Base-by-base conservation (phyloP, 805 yeast genomes). In the Scheffersomyces stipitis region DNA sequence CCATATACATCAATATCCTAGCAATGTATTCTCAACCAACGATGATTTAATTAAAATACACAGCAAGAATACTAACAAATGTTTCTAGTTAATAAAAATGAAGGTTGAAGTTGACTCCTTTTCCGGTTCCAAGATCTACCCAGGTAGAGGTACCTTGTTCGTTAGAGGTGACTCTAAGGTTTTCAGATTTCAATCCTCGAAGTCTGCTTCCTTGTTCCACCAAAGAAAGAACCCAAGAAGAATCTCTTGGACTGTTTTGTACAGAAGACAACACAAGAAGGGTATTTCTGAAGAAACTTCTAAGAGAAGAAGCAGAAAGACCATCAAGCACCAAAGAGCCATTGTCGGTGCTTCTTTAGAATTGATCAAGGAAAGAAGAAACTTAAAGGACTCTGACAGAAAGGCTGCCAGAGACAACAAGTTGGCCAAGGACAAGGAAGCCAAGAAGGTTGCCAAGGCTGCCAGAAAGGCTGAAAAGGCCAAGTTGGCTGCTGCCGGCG, bases 171-270 rank as follows among this genome's bases (percentile, higher is more conserved):
- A 93, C 88, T 90, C 98, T 69, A 93, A 93, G 83, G 76, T 90
- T 67, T 93, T 93, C 96, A 90, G 99, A 83, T 93, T 93, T 93
- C 95, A 86, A 75, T 82, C 86, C 73, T 86, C 97, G 60, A 93
- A 93, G 79, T 81, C 95, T 69, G 91, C 96, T 64, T 89, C 98
- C 70, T 84, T 93, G 67, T 93, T 93, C 93, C 82, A 83, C 69
- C 99, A 93, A 82, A 89, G 97, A 85, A 93, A 93, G 95, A 93
- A 93, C 90, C 99, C 99, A 79, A 90, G 99, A 84, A 86, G 96
- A 83, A 83, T 93, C 71, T 83, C 98, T 54, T 93, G 99, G 99
- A 93, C 99, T 58, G 97, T 91, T 66, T 82, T 93, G 65, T 93
- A 79, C 91, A 91, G 99, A 84, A 87, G 96, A 79, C 96, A 91